Evolutionary conservation across 208 protist species (phyloP).

Genomic region (Trypanosoma boissoni): DNA sequence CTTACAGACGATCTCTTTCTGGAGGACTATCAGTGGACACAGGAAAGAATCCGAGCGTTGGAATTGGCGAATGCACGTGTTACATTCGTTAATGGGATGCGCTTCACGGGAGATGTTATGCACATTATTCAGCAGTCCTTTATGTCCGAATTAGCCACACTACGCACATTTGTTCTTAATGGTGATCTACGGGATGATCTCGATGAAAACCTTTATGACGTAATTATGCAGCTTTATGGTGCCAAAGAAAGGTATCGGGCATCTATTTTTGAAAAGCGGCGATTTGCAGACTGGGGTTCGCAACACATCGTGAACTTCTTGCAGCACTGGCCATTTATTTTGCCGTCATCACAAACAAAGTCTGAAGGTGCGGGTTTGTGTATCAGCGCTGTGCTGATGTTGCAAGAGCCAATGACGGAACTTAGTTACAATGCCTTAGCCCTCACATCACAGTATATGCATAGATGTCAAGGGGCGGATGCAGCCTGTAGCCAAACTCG

Average conservation of each 20-base stretch:
- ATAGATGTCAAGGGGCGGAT: neutral
- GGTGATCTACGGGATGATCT: conserved; percentile 30
- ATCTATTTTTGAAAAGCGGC: conserved; percentile 19
- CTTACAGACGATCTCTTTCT: conserved; percentile 27
- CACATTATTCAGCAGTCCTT: conserved; percentile 14
- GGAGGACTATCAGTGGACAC: conserved; percentile 35
- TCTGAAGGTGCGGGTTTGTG: neutral
- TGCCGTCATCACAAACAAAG: neutral
- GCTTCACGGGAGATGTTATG: neutral
- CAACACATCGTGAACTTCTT: conserved; percentile 22
- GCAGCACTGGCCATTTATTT: conserved; percentile 18
- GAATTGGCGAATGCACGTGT: conserved; percentile 18
- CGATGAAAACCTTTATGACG: conserved; percentile 44
- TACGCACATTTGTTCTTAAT: conserved; percentile 28
- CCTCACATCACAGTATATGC: neutral
- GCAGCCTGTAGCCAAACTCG: neutral
- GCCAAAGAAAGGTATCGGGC: conserved; percentile 17
- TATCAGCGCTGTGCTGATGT: neutral
- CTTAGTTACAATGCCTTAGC: neutral
- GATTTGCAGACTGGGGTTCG: conserved; percentile 16
- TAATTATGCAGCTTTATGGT: conserved; percentile 37
- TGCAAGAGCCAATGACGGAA: neutral
- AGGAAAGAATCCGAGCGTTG: conserved; percentile 30
- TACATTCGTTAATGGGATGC: conserved; percentile 52
- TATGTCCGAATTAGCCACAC: conserved; percentile 20